Conservation (phyloP, 345 rosid species). For the Heritiera littoralis region DNA sequence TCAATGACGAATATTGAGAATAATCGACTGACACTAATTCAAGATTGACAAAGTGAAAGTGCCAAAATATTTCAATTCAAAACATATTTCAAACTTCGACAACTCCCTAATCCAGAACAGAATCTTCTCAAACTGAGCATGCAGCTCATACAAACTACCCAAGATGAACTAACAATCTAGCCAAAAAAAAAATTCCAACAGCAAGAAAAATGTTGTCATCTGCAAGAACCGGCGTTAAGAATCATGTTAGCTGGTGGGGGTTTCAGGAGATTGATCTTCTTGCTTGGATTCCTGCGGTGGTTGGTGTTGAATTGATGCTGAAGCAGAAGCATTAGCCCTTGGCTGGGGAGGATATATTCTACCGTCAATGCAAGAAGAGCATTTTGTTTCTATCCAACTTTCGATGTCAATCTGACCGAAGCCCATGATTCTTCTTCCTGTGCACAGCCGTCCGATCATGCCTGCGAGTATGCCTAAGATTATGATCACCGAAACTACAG, state of each 20-base stretch:
- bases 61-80: neutral
- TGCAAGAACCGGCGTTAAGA: constrained; percentile 20
- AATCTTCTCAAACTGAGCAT: neutral
- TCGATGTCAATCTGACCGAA: constrained; percentile 65
- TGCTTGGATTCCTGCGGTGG: constrained; percentile 38
- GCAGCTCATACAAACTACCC: neutral
- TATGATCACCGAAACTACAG: constrained; percentile 48
- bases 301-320: constrained; percentile 2
- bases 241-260: constrained; percentile 17
- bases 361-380: constrained; percentile 78
- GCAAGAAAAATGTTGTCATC: neutral
- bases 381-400: constrained; percentile 70
- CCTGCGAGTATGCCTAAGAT: constrained; percentile 48
- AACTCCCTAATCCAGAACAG: neutral
- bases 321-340: neutral
- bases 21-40: neutral
- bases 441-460: constrained; percentile 70
- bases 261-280: constrained; percentile 33
- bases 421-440: constrained; percentile 63
- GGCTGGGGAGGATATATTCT: constrained; percentile 41
- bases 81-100: neutral
- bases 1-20: neutral
- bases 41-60: constrained; percentile 4
- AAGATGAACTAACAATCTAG: neutral
- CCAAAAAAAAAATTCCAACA: neutral